A percentile compares a stretch with the other conserved stretches of the same genome.
Conservation (phyloP, 805 yeast species). For the Yarrowia phangngaensis region DNA sequence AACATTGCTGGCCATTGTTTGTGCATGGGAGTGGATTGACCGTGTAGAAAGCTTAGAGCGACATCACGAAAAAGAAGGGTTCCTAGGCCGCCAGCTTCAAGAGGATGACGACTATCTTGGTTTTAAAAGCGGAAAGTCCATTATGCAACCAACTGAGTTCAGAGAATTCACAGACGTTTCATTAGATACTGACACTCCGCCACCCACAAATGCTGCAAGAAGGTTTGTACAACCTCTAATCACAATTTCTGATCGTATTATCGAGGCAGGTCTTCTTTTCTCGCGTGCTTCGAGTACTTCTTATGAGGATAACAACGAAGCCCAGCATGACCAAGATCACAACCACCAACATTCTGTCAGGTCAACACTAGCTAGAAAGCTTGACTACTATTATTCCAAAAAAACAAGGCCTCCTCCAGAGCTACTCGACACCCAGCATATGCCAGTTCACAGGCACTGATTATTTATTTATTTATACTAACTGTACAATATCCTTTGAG, state of each 20-base stretch:
- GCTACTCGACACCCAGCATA: conserved; percentile 14
- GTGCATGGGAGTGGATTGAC: conserved; percentile 86
- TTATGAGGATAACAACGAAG: conserved; percentile 7
- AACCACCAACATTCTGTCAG: conserved; percentile 7
- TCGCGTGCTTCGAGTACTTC: conserved; percentile 12
- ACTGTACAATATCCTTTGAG: conserved; percentile 24
- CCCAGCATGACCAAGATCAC: background rate
- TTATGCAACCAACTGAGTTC: conserved; percentile 19
- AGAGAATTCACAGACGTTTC: conserved; percentile 17
- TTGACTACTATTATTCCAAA: conserved; percentile 22
- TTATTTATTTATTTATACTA: conserved; percentile 18
- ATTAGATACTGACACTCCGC: background rate
- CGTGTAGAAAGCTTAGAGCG: conserved; percentile 56
- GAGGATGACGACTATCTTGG: conserved; percentile 51
- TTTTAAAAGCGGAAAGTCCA: conserved; percentile 10
- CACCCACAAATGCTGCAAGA: conserved; percentile 10
- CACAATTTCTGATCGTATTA: conserved; percentile 9
- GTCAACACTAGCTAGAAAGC: conserved; percentile 3
- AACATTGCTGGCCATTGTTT: conserved; percentile 65
- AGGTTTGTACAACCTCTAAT: conserved; percentile 3
- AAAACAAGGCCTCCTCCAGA: conserved; percentile 17
- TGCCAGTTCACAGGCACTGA: conserved; percentile 22
- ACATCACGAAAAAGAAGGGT: conserved; percentile 61
- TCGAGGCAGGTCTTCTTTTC: conserved; percentile 13
- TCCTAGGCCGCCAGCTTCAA: conserved; percentile 68